Base-by-base conservation (phyloP, 2,329 filamentous ascomycete genomes). In the Microthyrium microscopicum region DNA sequence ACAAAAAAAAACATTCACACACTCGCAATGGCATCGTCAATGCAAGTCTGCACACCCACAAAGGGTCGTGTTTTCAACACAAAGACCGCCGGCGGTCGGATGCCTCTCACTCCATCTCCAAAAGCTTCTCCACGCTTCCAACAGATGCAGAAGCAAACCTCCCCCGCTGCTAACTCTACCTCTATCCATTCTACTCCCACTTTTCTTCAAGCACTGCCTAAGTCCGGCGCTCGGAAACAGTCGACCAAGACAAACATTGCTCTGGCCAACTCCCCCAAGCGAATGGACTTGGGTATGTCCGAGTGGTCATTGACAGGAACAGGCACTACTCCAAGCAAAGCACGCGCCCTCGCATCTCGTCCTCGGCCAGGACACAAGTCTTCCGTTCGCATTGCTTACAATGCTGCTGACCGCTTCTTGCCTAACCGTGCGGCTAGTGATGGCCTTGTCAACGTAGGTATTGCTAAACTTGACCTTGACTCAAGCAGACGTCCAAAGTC, bases 191-290 rank as follows among this genome's bases (percentile, higher is more conserved):
- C 26, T 5, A 39, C 37, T 26, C 37, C 80, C 39, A 77, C 84
- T 51, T 78, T 93, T 50, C 68, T 78, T 41, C 79, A 78, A 49
- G 75, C 67, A 37, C 57, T 65, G 39, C 67, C 73, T 40, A 77
- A 75, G 61, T 60, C 66, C 26, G 62, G 70, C 26, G 77, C 81
- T 55, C 77, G 80, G 32, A 39, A 39, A 35, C 80, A 89, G 52
- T 94, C 87, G 3, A 84, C 85, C 52, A 95, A 95, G 66, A 94
- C 85, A 39, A 95, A 94, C 66, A 94, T 94, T 55, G 81, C 79
- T 44, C 73, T 74, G 26, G 70, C 72, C 36, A 68, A 75, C 38
- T 85, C 82, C 27, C 85, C 87, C 15, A 79, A 81, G 48, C 82
- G 79, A 54, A 69, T 95, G 25, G 87, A 95, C 57, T 70, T 93